A percentile compares a stretch with the other conserved stretches of the same genome.
phyloP scores from a whole-genome alignment of 371 early-diverging fungal species.

The Actinomortierella wolfii region DNA sequence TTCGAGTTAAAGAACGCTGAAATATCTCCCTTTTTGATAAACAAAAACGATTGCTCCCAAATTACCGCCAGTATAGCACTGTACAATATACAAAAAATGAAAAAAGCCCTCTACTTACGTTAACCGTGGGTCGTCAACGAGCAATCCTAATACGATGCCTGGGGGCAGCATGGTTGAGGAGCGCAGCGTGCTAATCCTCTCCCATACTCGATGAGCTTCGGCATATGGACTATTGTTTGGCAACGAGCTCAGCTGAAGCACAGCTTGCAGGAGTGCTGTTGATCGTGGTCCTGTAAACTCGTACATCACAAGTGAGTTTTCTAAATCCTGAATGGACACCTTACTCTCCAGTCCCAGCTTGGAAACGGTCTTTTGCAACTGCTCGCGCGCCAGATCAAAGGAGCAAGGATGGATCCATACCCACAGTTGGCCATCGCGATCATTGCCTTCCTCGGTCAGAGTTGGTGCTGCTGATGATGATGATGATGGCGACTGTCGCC shows the following conservation, averaged over 20 bases:
- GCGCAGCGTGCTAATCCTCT: conserved; percentile 50
- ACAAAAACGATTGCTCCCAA: no score
- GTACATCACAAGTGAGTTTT: conserved; percentile 61
- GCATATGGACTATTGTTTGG: conserved; percentile 14
- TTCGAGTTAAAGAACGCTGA: not conserved
- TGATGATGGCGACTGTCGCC: conserved; percentile 54
- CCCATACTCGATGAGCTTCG: conserved; percentile 57
- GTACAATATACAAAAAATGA: no score
- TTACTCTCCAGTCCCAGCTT: conserved; percentile 5
- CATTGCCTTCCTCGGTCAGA: conserved; percentile 3
- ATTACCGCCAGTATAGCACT: no score
- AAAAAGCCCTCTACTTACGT: no score
- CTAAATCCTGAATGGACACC: conserved; percentile 38
- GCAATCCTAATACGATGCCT: conserved; percentile 68
- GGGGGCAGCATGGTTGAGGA: conserved; percentile 72
- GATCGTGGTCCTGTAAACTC: conserved; percentile 83
- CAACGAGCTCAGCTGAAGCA: conserved; percentile 13
- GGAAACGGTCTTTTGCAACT: conserved; percentile 28
- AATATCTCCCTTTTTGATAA: no score
- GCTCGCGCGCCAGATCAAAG: conserved; percentile 44
- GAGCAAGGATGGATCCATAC: conserved; percentile 73
- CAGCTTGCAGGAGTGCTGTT: conserved; percentile 68
- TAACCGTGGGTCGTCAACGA: conserved; percentile 76
- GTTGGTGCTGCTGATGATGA: not conserved
- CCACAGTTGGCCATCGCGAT: conserved; percentile 54